These are phyloP conservation scores for Neurospora crassa DNA, from an alignment of 2,329 filamentous ascomycete genomes.

Conservation along the genomic window DNA sequence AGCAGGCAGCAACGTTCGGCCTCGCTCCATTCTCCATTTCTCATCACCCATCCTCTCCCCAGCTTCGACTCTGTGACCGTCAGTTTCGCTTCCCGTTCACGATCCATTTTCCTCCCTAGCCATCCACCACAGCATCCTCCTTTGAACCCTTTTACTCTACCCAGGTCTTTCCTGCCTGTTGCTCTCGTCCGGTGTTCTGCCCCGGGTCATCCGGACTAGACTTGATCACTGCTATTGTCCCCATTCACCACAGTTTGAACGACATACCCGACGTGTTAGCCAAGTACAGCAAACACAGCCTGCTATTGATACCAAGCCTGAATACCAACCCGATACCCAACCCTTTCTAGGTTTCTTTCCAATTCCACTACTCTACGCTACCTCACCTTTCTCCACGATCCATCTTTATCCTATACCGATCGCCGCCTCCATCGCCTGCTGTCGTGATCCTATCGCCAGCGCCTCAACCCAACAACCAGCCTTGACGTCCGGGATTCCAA, in stretches of 20 bases:
- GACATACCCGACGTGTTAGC: background rate
- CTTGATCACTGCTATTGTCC: background rate
- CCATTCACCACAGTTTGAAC: constrained; percentile 5
- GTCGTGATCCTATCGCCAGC: background rate
- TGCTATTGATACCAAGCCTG: constrained; percentile 2
- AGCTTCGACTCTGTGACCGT: constrained; percentile 9
- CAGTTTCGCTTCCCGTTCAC: constrained; percentile 6
- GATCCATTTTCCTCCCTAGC: constrained; percentile 3
- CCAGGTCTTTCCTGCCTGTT: constrained; percentile 6
- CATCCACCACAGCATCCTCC: background rate
- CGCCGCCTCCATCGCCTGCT: constrained; percentile 1
- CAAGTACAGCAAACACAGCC: background rate
- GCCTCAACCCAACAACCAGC: background rate
- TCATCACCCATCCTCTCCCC: constrained; percentile 17
- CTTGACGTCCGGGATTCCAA: background rate
- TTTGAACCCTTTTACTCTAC: constrained; percentile 3
- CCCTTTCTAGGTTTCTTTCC: background rate
- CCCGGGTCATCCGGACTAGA: background rate
- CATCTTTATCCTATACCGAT: background rate
- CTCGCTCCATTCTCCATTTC: constrained; percentile 17
- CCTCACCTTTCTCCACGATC: background rate
- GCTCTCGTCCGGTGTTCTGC: background rate
- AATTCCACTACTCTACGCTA: background rate
- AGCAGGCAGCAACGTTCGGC: constrained; percentile 20
- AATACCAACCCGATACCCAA: constrained; percentile 1